Evolutionary conservation across 2,329 filamentous ascomycete species (phyloP).

Genomic region (Macrophomina phaseolina): DNA sequence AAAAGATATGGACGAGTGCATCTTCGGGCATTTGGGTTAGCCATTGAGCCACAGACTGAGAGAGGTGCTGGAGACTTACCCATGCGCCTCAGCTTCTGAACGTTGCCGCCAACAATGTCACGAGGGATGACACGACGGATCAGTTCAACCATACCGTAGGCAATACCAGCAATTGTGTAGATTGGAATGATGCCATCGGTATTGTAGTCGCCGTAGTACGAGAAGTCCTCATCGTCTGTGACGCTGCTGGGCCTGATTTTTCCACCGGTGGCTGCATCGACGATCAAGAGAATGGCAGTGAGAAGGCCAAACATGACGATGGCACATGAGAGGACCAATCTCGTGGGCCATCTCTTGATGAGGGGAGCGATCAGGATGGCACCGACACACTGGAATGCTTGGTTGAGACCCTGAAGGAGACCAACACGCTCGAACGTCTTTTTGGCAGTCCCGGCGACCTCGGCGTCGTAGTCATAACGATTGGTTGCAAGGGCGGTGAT

Average conservation of each 20-base stretch:
- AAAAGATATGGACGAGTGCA: constrained; percentile 55
- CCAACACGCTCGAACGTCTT: constrained; percentile 56
- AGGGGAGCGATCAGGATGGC: constrained; percentile 58
- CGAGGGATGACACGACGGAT: constrained; percentile 58
- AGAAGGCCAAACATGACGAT: constrained; percentile 55
- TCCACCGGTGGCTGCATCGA: constrained; percentile 57
- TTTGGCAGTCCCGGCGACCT: constrained; percentile 37
- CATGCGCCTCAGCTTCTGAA: constrained; percentile 57
- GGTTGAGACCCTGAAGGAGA: constrained; percentile 56
- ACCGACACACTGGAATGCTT: constrained; percentile 58
- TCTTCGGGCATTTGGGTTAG: constrained; percentile 22
- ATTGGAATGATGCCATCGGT: constrained; percentile 59
- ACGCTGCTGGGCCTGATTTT: constrained; percentile 45
- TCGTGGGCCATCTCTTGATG: constrained; percentile 56
- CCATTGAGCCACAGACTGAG: constrained; percentile 28
- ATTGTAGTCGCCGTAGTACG: constrained; percentile 54
- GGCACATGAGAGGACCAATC: constrained; percentile 52
- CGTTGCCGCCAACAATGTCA: constrained; percentile 58
- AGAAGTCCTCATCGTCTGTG: constrained; percentile 41
- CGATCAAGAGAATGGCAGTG: constrained; percentile 55
- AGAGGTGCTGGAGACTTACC: constrained; percentile 29
- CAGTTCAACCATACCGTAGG: constrained; percentile 57
- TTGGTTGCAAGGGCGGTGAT: constrained; percentile 57
- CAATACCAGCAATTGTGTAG: constrained; percentile 51
- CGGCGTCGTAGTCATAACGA: constrained; percentile 55